Percentiles rank a stretch among this genome's conserved stretches.
Evolutionary conservation across 768 basidiomycete species (phyloP).

Genomic region (Kwoniella sp.): DNA sequence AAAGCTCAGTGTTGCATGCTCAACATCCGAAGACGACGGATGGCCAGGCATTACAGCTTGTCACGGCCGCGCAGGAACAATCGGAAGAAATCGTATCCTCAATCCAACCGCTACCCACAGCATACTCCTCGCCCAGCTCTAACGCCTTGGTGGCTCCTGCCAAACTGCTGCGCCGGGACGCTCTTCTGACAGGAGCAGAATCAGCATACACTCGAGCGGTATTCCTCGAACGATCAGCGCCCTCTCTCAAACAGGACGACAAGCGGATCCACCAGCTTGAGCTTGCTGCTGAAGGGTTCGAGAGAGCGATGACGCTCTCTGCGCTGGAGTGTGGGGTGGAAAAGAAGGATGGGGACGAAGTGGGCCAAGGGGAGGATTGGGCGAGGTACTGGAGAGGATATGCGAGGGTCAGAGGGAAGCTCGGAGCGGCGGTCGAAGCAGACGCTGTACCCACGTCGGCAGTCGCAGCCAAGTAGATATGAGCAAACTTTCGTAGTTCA

Average conservation of each 20-base stretch:
- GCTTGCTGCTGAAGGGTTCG: slow-evolving; percentile 44
- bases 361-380: slow-evolving; percentile 38
- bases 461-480: background rate
- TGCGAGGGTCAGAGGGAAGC: slow-evolving; percentile 43
- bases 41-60: slow-evolving; percentile 16
- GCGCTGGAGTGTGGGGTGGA: slow-evolving; percentile 35
- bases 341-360: slow-evolving; percentile 30
- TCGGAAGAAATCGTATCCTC: slow-evolving; percentile 21
- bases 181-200: slow-evolving; percentile 44
- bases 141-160: slow-evolving; percentile 21
- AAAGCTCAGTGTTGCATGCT: slow-evolving; percentile 44
- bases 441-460: background rate
- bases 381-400: slow-evolving; percentile 47
- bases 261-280: slow-evolving; percentile 30
- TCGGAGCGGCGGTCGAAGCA: slow-evolving; percentile 27
- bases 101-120: slow-evolving; percentile 12
- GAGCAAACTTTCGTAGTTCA: no score
- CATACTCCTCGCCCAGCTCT: slow-evolving; percentile 20
- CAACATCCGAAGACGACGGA: slow-evolving; percentile 12
- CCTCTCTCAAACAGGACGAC: slow-evolving; percentile 8
- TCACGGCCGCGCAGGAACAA: slow-evolving; percentile 18
- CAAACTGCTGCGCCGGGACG: slow-evolving; percentile 43
- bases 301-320: slow-evolving; percentile 44
- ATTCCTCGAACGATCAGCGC: slow-evolving; percentile 33
- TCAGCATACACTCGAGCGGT: slow-evolving; percentile 37